These are phyloP conservation scores for Sequoia sempervirens DNA, from an alignment of 75 land plant genomes.

Conservation along the genomic window DNA sequence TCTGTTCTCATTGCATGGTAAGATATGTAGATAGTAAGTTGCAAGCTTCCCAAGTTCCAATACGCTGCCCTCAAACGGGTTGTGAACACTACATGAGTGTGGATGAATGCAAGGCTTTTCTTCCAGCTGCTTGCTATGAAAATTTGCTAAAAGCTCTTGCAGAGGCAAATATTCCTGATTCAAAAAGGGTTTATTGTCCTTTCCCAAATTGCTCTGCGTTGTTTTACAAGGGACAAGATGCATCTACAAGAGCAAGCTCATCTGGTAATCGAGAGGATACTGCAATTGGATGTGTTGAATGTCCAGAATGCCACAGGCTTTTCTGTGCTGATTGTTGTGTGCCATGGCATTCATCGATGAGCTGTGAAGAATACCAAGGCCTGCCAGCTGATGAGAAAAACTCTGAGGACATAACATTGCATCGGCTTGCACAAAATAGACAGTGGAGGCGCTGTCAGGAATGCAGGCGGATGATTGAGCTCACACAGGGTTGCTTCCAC, in stretches of 20 bases:
- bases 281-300: conserved; percentile 33
- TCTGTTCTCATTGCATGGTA: conserved; percentile 63
- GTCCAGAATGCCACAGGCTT: conserved; percentile 61
- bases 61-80: conserved; percentile 71
- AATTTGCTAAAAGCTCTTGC: conserved; percentile 34
- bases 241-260: conserved; percentile 34
- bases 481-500: conserved; percentile 67
- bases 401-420: conserved; percentile 53
- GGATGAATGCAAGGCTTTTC: conserved; percentile 54
- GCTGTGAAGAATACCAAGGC: conserved; percentile 65
- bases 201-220: conserved; percentile 72
- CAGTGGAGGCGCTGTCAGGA: conserved; percentile 70
- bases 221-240: conserved; percentile 36
- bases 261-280: conserved; percentile 24
- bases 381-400: conserved; percentile 41
- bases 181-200: conserved; percentile 71
- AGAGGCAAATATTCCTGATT: conserved; percentile 51
- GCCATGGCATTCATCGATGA: conserved; percentile 79
- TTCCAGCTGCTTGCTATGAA: conserved; percentile 40
- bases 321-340: conserved; percentile 80
- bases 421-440: conserved; percentile 49
- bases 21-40: conserved; percentile 64
- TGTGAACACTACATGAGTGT: conserved; percentile 54
- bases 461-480: conserved; percentile 78
- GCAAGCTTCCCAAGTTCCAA: conserved; percentile 54